Evolutionary conservation across 257 asterid genomes (phyloP).

Genomic region (Fraxinus cuspidata): DNA sequence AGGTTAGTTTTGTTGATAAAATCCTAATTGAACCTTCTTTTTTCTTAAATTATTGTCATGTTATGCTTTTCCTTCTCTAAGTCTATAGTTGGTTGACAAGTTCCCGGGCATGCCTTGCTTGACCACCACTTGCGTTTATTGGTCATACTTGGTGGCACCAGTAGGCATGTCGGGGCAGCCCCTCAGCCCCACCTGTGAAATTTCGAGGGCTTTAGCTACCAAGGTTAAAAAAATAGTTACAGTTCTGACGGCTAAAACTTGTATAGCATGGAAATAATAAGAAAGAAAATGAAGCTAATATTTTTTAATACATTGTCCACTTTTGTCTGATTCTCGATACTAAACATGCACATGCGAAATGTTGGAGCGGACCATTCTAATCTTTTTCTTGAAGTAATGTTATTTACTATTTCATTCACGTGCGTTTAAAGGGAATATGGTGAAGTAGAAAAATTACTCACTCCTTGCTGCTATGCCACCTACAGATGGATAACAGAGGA

Average conservation of each 20-base stretch:
- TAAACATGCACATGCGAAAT: neutral
- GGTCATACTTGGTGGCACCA: neutral
- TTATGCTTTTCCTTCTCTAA: neutral
- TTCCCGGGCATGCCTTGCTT: neutral
- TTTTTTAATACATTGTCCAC: neutral
- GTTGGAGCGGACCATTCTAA: neutral
- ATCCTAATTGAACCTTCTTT: neutral
- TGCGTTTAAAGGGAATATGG: neutral
- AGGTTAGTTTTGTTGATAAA: conserved; percentile 49
- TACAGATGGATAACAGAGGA: conserved; percentile 97
- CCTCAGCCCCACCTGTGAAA: neutral
- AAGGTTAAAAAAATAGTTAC: neutral
- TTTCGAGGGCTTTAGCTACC: neutral
- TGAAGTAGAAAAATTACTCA: conserved; percentile 1
- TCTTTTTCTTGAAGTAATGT: neutral
- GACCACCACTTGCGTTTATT: neutral
- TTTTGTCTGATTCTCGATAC: neutral
- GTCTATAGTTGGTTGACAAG: neutral
- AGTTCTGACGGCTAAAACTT: neutral
- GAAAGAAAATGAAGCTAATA: neutral
- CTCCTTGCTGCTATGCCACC: conserved; percentile 19
- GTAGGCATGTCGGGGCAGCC: neutral
- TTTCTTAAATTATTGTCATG: conserved; percentile 14
- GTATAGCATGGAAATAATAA: neutral
- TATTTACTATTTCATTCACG: neutral